phyloP scores from a whole-genome alignment of 2,329 filamentous ascomycete genomes.

The Fusarium chuoi region DNA sequence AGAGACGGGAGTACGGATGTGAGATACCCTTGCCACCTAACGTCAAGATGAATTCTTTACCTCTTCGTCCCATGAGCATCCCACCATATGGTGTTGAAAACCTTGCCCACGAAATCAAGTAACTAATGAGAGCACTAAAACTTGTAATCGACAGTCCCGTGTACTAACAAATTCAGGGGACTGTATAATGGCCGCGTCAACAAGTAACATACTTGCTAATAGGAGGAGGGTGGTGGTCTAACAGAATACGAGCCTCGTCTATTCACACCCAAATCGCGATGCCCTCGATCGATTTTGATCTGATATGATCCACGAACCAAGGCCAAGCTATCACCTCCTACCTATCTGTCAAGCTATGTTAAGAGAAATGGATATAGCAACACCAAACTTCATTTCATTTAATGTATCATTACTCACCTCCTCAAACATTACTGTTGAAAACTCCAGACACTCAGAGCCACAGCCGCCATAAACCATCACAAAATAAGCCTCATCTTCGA shows the following conservation, averaged over 20 bases:
- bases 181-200: neutral
- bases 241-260: neutral
- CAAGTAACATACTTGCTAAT: neutral
- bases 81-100: neutral
- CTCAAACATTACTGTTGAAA: neutral
- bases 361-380: neutral
- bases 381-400: neutral
- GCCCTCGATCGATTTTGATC: neutral
- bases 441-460: conserved; percentile 13
- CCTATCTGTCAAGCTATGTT: neutral
- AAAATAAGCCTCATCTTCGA: conserved; percentile 27
- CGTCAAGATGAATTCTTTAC: neutral
- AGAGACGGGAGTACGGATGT: too few species aligned
- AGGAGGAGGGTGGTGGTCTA: neutral
- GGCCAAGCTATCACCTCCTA: neutral
- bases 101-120: neutral
- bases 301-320: neutral
- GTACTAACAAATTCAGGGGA: neutral
- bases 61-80: neutral
- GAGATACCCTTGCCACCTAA: neutral
- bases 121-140: neutral
- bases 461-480: conserved; percentile 16
- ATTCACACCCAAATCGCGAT: neutral
- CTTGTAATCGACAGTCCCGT: neutral
- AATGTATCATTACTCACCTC: neutral